Evolutionary conservation across 2,329 filamentous ascomycete genomes (phyloP).

Genomic region (Colletotrichum higginsianum): DNA sequence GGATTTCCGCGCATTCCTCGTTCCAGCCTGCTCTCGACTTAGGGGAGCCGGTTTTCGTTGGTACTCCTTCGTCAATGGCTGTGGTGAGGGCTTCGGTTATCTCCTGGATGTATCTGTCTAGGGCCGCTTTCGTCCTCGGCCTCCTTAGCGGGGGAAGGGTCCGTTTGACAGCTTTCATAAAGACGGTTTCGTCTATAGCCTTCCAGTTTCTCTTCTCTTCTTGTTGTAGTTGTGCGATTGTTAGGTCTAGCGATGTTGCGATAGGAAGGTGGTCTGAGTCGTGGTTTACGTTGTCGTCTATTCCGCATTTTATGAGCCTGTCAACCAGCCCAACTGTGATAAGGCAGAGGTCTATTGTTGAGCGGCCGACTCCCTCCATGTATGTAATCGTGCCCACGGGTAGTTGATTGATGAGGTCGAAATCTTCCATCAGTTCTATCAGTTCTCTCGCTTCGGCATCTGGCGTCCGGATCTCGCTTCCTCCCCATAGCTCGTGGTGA

Average conservation of each 20-base stretch:
- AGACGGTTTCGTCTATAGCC: slow-evolving; percentile 5
- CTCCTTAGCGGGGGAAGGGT: background rate
- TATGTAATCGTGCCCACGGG: background rate
- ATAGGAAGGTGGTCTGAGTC: slow-evolving; percentile 8
- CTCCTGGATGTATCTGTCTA: slow-evolving; percentile 7
- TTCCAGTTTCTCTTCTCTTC: slow-evolving; percentile 8
- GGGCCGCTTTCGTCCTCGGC: slow-evolving; percentile 12
- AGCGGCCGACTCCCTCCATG: background rate
- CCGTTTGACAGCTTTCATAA: background rate
- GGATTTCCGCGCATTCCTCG: slow-evolving; percentile 1
- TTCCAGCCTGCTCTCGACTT: slow-evolving; percentile 4
- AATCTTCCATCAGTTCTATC: slow-evolving; percentile 2
- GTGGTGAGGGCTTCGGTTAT: background rate
- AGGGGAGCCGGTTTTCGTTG: background rate
- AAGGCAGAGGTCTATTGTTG: slow-evolving; percentile 5
- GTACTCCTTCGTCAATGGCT: slow-evolving; percentile 5
- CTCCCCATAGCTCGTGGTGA: slow-evolving; percentile 13
- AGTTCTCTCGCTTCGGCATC: slow-evolving; percentile 8
- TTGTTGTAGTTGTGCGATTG: background rate
- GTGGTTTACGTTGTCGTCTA: background rate
- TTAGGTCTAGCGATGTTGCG: slow-evolving; percentile 1
- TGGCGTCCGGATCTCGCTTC: slow-evolving; percentile 4
- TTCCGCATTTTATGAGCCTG: background rate
- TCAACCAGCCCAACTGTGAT: background rate
- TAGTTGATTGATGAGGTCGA: background rate